Percentiles rank a stretch among this genome's conserved stretches.
Conservation (phyloP, 2,329 filamentous ascomycete species). For the Rhinocladiella similis region DNA sequence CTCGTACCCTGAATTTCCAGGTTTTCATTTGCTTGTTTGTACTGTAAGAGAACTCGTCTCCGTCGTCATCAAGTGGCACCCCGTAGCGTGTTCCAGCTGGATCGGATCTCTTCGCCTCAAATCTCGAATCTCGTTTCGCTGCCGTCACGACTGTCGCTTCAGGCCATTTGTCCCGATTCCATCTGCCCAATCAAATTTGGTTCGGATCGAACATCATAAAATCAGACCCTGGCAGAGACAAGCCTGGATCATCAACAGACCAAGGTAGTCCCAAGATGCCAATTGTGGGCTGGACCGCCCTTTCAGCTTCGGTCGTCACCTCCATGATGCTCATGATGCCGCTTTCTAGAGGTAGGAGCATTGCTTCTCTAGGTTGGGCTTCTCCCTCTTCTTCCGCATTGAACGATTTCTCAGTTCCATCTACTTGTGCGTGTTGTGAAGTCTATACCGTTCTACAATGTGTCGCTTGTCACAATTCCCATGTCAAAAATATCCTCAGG, state of each 20-base stretch:
- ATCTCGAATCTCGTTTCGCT: neutral
- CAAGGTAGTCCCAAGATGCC: neutral
- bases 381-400: neutral
- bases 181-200: neutral
- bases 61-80: too few species aligned
- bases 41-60: too few species aligned
- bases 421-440: neutral
- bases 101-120: neutral
- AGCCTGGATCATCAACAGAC: neutral
- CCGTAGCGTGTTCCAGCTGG: too few species aligned
- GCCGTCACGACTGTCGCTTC: neutral
- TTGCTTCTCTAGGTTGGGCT: too few species aligned
- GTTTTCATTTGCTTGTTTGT: too few species aligned
- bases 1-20: too few species aligned
- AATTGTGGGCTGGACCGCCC: neutral
- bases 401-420: neutral
- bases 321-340: neutral
- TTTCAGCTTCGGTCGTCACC: neutral
- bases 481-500: conserved; percentile 1
- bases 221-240: conserved; percentile 7
- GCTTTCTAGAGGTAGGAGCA: neutral
- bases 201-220: neutral
- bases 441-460: too few species aligned
- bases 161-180: neutral
- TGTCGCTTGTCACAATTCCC: too few species aligned